Conservation (phyloP, 2,329 filamentous ascomycete genomes). For the Alternaria ventricosa region DNA sequence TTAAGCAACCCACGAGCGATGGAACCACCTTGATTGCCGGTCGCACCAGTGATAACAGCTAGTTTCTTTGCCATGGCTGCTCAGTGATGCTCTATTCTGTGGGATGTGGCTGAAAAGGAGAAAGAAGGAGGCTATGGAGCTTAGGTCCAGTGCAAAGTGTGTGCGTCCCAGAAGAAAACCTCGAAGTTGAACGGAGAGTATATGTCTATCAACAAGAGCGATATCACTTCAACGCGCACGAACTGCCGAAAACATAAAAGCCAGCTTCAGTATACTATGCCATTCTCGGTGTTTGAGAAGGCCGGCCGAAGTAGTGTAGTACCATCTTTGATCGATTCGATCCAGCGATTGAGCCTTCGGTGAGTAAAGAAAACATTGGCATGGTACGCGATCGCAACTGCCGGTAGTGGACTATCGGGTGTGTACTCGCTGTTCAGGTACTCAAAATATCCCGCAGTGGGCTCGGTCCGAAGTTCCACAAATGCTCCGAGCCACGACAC, state of each 20-base stretch:
- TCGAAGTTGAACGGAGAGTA: background rate
- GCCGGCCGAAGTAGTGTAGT: background rate
- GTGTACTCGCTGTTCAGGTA: background rate
- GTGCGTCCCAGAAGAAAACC: background rate
- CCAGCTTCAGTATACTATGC: background rate
- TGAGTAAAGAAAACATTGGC: background rate
- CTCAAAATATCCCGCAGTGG: background rate
- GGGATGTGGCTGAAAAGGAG: background rate
- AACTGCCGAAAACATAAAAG: background rate
- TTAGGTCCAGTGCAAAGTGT: background rate
- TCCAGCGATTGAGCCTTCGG: background rate
- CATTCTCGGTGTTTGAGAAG: background rate
- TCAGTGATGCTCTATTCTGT: conserved; percentile 4
- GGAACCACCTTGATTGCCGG: conserved; percentile 35
- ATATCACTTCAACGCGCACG: background rate
- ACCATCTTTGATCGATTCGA: background rate
- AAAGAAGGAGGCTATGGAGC: background rate
- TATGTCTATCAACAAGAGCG: background rate
- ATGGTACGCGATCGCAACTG: background rate
- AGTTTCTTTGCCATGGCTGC: conserved; percentile 38
- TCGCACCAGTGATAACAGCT: conserved; percentile 34
- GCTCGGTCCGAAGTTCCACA: conserved; percentile 3
- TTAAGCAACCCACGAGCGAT: conserved; percentile 47
- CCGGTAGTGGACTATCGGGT: background rate
- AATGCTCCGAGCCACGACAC: conserved; percentile 1